These are phyloP conservation scores for Leccinum truebloodii DNA, from an alignment of 768 basidiomycete genomes.

Conservation along the genomic window DNA sequence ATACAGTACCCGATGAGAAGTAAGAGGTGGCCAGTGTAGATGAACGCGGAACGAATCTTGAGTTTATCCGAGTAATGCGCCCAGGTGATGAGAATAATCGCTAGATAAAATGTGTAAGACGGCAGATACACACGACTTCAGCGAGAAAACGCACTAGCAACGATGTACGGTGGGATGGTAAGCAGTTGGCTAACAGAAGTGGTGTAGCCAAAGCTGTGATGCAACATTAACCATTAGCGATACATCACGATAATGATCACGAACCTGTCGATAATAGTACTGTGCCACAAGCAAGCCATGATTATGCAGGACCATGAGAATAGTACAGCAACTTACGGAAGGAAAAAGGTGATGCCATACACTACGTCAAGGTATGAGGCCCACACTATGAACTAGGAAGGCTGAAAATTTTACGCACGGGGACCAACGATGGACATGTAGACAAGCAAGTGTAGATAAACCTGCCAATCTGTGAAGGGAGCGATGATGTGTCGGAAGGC, in stretches of 20 bases:
- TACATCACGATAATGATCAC: not conserved
- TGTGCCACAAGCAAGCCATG: not conserved
- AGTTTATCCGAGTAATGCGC: constrained; percentile 61
- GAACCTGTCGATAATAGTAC: not conserved
- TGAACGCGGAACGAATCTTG: constrained; percentile 58
- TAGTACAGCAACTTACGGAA: constrained; percentile 50
- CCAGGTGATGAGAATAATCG: constrained; percentile 49
- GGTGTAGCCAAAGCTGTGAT: constrained; percentile 55
- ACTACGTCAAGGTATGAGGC: constrained; percentile 37
- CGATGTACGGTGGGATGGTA: constrained; percentile 66
- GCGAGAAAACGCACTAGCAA: constrained; percentile 50
- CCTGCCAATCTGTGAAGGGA: constrained; percentile 66
- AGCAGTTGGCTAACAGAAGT: constrained; percentile 61
- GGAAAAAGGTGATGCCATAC: constrained; percentile 69
- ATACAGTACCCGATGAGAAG: constrained; percentile 61
- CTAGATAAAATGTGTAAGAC: constrained; percentile 33
- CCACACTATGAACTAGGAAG: not conserved
- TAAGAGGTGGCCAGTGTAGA: constrained; percentile 50
- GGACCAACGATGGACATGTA: constrained; percentile 56
- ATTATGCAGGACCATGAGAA: not conserved
- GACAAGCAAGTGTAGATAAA: constrained; percentile 23
- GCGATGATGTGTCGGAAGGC: constrained; percentile 52
- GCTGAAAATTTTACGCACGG: constrained; percentile 40
- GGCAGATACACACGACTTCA: not conserved
- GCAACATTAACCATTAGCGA: constrained; percentile 2